Base-by-base conservation (phyloP, 73 alveolate genomes). In the Uronychia binucleata region DNA sequence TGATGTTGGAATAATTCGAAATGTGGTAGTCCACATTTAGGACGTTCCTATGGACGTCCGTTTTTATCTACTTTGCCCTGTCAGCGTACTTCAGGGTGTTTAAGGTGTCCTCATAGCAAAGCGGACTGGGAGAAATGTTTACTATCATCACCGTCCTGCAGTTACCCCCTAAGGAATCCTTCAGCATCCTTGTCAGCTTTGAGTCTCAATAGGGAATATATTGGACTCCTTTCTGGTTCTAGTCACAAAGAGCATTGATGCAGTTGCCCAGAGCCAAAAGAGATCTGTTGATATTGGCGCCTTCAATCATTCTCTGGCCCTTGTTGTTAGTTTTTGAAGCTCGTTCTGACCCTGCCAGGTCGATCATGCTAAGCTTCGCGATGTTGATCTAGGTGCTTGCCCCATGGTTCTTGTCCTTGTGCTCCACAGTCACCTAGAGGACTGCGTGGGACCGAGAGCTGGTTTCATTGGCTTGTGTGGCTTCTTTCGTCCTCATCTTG, bases 321-420 rank as follows among this genome's bases (percentile, higher is more conserved):
- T 82, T 90, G 59, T 94, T 84, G 32, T 84, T 82, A 28, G 91
- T 90, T 1, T 74, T 87, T 0, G 96, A 85, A n/a, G 94, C 97
- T 91, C 98, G 85, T 91, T 98, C 99, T 34, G 98, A 93, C 33
- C 99, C 99, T 0, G 99, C 99, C 77, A 97, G 83, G 87, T 97
- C 99, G n/a, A 97, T 98, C 77, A 97, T 84, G 28, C 91, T 89
- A 11, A 97, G 85, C 59, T 96, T 97, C 28, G 97, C 94, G 29
- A 88, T 60, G 32, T 75, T 76, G 0, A 88, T 58, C 34, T 82
- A 79, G 29, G 94, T 74, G 30, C 83, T 85, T 11, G 90, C 83
- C 27, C 91, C 90, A 59, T 74, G 83, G 0, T 85, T 34, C 77
- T 59, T 88, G 30, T 88, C 94, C 59, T 78, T 77, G 74, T 88